phyloP scores from a whole-genome alignment of 306 rosid genomes.

The Cicer chorassanicum region DNA sequence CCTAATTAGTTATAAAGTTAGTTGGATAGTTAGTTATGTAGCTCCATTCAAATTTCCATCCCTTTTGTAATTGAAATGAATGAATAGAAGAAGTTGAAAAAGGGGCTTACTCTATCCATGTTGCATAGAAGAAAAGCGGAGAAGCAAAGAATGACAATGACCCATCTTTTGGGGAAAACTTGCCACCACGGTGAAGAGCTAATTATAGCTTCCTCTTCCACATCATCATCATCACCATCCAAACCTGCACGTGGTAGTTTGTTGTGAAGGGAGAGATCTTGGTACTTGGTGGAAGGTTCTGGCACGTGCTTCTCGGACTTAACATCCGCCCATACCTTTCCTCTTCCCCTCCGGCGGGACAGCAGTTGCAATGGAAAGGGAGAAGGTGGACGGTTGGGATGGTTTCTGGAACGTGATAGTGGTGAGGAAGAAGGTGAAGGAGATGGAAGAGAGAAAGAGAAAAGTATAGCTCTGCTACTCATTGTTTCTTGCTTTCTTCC shows the following conservation, averaged over 20 bases:
- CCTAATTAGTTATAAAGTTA: too few relatives aligned
- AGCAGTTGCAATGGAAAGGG: slow-evolving; percentile 16
- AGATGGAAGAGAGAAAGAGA: slow-evolving; percentile 55
- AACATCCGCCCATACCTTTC: slow-evolving; percentile 69
- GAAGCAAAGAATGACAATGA: slow-evolving; percentile 88
- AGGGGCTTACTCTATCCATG: slow-evolving; percentile 82
- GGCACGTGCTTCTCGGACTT: slow-evolving; percentile 64
- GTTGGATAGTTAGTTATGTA: too few relatives aligned
- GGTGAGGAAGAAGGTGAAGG: slow-evolving; percentile 37
- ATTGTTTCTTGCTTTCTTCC: background rate
- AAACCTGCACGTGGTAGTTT: slow-evolving; percentile 43
- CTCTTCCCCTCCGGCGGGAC: slow-evolving; percentile 43
- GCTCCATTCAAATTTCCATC: background rate
- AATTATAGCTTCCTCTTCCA: background rate
- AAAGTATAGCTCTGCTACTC: slow-evolving; percentile 73
- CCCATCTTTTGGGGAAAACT: slow-evolving; percentile 87
- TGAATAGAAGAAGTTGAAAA: background rate
- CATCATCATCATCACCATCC: slow-evolving; percentile 45
- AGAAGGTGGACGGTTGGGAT: slow-evolving; percentile 8
- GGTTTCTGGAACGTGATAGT: slow-evolving; percentile 39
- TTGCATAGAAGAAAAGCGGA: slow-evolving; percentile 94
- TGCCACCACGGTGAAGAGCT: slow-evolving; percentile 57
- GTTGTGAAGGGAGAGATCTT: slow-evolving; percentile 38
- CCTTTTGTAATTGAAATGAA: background rate
- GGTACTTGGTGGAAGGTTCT: slow-evolving; percentile 48